Evolutionary conservation across 2,329 filamentous ascomycete genomes (phyloP), one percentile per base, ranked within the genome.

Genomic region (Phialophora verrucosa): DNA sequence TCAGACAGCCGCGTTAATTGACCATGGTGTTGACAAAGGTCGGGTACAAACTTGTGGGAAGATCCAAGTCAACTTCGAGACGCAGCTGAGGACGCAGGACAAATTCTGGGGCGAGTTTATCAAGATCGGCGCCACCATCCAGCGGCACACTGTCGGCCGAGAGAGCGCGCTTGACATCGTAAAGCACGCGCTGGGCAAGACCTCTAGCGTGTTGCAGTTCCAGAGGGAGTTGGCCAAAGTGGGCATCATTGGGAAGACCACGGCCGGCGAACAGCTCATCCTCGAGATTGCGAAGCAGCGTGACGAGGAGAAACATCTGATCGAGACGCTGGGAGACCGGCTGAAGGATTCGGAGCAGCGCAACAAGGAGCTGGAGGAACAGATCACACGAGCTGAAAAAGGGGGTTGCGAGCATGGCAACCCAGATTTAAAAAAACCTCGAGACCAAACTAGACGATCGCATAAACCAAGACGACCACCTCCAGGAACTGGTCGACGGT

Each of bases 71-170:
- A n/a, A 11, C 17, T n/a, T n/a, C 17, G 44, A 49, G 44, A 49
- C 20, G 17, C 44, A 49, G 14, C 20, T 49, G 20, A n/a, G 44
- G n/a, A 49, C 17, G 20, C 17, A n/a, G 44, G 44, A 49, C 20
- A 49, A n/a, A 23, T 49, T n/a, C 20, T 49, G 44, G 44, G 44
- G 44, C 17, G 44, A 49, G 17, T 49, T 49, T 49, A n/a, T 49
- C 44, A 49, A 49, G 20, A n/a, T 49, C 20, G 44, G 44, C 14
- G 44, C 44, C 17, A 49, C 44, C 5, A 20, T 49, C 44, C 44
- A 49, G 44, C 44, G 44, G 17, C 44, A 49, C 17, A 49, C 44
- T 14, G 44, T 5, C 1, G 20, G 17, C 17, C 44, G 20, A 5
- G 44, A n/a, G 17, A 49, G 44, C 12, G 44, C 44, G 1, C 44